A percentile compares a stretch with the other conserved stretches of the same genome.
phyloP scores from a whole-genome alignment of 2,329 filamentous ascomycete genomes.

The Penicillium sp. region DNA sequence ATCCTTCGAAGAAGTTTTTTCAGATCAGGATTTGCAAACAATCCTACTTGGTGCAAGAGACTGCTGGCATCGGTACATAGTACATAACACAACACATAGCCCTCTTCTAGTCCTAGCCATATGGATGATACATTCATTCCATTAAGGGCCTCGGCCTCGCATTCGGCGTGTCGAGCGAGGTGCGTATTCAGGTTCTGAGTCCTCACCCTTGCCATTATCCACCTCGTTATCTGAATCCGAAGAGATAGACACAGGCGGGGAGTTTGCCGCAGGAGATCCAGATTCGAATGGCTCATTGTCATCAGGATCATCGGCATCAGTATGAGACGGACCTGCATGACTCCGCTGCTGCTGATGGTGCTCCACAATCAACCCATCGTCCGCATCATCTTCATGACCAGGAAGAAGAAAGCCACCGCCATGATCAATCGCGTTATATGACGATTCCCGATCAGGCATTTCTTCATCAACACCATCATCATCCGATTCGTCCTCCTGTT shows the following conservation, averaged over 20 bases:
- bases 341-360: slow-evolving; percentile 14
- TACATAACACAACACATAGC: background rate
- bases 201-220: slow-evolving; percentile 10
- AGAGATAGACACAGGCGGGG: slow-evolving; percentile 14
- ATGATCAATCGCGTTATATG: slow-evolving; percentile 25
- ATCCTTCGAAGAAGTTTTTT: background rate
- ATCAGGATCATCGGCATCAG: background rate
- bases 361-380: slow-evolving; percentile 35
- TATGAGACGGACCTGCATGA: background rate
- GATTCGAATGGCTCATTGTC: slow-evolving; percentile 7
- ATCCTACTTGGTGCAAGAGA: background rate
- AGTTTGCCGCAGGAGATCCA: background rate
- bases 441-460: slow-evolving; percentile 14
- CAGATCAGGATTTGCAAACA: background rate
- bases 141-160: slow-evolving; percentile 20
- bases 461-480: slow-evolving; percentile 7
- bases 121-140: background rate
- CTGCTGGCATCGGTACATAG: background rate
- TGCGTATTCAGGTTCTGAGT: slow-evolving; percentile 21
- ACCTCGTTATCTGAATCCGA: slow-evolving; percentile 11
- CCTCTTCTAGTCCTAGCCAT: background rate
- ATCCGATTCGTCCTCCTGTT: slow-evolving; percentile 7
- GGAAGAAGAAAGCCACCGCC: slow-evolving; percentile 29
- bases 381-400: slow-evolving; percentile 21
- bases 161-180: slow-evolving; percentile 25